These are phyloP conservation scores for Suillus alpinus DNA, from an alignment of 768 basidiomycete genomes.

Conservation along the genomic window DNA sequence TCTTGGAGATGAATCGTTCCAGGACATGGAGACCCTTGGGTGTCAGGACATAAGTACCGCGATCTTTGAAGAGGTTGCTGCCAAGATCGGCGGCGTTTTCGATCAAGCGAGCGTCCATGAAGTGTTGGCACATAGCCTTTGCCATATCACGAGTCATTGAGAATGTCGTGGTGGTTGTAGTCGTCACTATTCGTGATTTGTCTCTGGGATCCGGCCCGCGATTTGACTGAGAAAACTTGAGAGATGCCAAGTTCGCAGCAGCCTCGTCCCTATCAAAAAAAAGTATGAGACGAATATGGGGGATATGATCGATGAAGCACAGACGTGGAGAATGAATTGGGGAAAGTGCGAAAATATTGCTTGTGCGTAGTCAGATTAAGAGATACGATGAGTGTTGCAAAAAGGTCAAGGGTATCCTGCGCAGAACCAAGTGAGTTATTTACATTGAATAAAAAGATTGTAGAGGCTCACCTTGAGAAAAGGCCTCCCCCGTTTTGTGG, in stretches of 20 bases:
- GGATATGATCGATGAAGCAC: conserved; percentile 29
- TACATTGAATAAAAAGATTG: conserved; percentile 9
- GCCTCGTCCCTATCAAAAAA: conserved; percentile 80
- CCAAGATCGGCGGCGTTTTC: conserved; percentile 93
- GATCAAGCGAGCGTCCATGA: conserved; percentile 97
- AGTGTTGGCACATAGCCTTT: conserved; percentile 99
- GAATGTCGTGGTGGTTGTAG: conserved; percentile 98
- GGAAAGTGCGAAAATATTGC: conserved; percentile 93
- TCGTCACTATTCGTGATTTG: conserved; percentile 96
- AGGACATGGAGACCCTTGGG: conserved; percentile 98
- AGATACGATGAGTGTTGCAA: conserved; percentile 94
- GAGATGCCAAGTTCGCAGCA: conserved; percentile 84
- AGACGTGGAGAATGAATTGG: conserved; percentile 94
- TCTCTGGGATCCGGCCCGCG: conserved; percentile 98
- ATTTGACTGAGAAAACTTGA: conserved; percentile 99
- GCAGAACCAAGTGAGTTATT: background rate
- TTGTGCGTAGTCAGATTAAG: conserved; percentile 86
- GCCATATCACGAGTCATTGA: conserved; percentile 99
- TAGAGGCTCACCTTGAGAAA: conserved; percentile 71
- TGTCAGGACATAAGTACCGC: conserved; percentile 92
- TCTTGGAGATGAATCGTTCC: conserved; percentile 99
- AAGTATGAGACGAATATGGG: conserved; percentile 11
- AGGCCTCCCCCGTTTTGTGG: conserved; percentile 91
- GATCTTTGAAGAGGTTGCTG: conserved; percentile 93
- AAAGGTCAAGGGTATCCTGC: conserved; percentile 97